These are phyloP conservation scores for Pseudonitzschia delicatissima DNA, from an alignment of 108 stramenopile genomes.

Conservation along the genomic window DNA sequence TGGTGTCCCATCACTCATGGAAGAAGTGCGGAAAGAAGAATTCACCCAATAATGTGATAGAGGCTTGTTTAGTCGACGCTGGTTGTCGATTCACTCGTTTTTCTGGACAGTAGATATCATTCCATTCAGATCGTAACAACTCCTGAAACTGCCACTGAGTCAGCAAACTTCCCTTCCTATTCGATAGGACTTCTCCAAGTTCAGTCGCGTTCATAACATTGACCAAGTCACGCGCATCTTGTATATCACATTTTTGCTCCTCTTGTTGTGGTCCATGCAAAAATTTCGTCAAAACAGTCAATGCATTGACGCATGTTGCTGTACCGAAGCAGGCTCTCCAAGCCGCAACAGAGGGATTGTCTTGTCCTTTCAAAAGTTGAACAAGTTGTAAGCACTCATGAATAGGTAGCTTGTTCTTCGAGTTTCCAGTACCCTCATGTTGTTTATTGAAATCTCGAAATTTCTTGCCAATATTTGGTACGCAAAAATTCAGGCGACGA, in stretches of 20 bases:
- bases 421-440: background rate
- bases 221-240: background rate
- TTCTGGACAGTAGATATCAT: conserved; percentile 62
- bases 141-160: conserved; percentile 40
- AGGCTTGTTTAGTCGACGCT: conserved; percentile 46
- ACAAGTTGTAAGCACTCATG: background rate
- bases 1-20: conserved; percentile 89
- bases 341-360: background rate
- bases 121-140: conserved; percentile 45
- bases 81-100: conserved; percentile 22
- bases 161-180: background rate
- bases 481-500: background rate
- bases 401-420: background rate
- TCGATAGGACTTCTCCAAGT: background rate
- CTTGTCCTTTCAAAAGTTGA: background rate
- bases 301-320: background rate
- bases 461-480: background rate
- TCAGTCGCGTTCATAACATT: conserved; percentile 8
- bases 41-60: conserved; percentile 92
- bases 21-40: conserved; percentile 94
- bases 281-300: background rate
- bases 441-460: background rate
- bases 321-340: background rate
- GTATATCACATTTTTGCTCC: background rate
- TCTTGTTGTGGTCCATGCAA: conserved; percentile 1